phyloP scores from a whole-genome alignment of 768 basidiomycete species.

The Cubamyces sp. region DNA sequence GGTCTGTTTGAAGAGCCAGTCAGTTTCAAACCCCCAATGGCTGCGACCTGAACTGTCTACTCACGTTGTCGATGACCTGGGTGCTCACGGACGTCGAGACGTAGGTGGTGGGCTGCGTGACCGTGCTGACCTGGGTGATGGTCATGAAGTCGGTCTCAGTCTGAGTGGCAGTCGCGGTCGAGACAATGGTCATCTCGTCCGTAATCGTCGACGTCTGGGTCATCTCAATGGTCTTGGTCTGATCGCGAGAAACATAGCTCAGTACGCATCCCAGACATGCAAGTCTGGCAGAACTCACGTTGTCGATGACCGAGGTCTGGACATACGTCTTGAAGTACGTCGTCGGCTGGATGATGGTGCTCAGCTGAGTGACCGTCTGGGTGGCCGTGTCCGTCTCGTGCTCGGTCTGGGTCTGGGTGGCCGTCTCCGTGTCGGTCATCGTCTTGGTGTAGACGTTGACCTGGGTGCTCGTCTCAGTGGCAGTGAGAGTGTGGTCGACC shows the following conservation, averaged over 20 bases:
- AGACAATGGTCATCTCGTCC: conserved; percentile 39
- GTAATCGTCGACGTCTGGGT: conserved; percentile 42
- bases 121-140: conserved; percentile 54
- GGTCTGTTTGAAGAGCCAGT: conserved; percentile 42
- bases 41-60: conserved; percentile 22
- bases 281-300: conserved; percentile 44
- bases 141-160: conserved; percentile 55
- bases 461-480: conserved; percentile 62
- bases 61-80: conserved; percentile 57
- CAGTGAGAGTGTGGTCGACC: conserved; percentile 62
- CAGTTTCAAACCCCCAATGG: neutral
- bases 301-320: conserved; percentile 60
- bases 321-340: conserved; percentile 58
- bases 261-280: neutral
- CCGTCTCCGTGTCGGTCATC: conserved; percentile 39
- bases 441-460: conserved; percentile 56
- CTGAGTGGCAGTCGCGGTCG: conserved; percentile 56
- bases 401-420: conserved; percentile 37
- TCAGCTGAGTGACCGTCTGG: conserved; percentile 56
- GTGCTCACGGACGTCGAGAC: conserved; percentile 59
- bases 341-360: conserved; percentile 58
- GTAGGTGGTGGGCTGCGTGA: conserved; percentile 60
- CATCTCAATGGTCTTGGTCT: conserved; percentile 62
- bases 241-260: neutral
- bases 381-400: conserved; percentile 59